Evolutionary conservation across 768 basidiomycete species (phyloP).

Genomic region (Rhizopogon vinicolor): DNA sequence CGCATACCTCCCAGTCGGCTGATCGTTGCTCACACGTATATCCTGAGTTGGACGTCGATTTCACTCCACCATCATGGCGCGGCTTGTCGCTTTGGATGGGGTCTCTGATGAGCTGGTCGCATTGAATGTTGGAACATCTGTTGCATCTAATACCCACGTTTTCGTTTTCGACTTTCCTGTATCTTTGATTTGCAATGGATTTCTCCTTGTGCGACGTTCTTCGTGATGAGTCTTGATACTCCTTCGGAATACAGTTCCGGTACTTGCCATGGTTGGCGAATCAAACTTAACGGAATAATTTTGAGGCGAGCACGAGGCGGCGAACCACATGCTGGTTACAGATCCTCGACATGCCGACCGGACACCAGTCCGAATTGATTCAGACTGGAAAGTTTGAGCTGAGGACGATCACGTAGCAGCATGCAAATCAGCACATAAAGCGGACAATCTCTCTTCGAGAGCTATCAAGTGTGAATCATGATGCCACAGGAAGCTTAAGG

Average conservation of each 20-base stretch:
- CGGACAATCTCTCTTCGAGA: no score
- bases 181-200: background rate
- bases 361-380: conserved; percentile 10
- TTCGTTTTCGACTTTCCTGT: background rate
- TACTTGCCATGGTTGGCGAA: no score
- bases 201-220: no score
- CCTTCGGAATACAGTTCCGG: background rate
- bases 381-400: no score
- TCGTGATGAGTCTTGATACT: no score
- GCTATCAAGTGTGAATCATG: no score
- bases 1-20: background rate
- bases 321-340: background rate
- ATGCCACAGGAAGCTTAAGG: no score
- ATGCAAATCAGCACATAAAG: no score
- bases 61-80: conserved; percentile 27
- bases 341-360: conserved; percentile 1
- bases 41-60: conserved; percentile 9
- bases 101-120: conserved; percentile 26
- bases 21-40: background rate
- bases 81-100: conserved; percentile 28
- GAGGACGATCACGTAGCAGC: no score
- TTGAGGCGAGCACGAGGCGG: background rate
- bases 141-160: background rate
- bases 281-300: background rate
- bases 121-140: conserved; percentile 7